Percentiles rank a stretch among this genome's conserved stretches.
Evolutionary conservation across 208 protist genomes (phyloP).

Genomic region (Acanthamoeba royreba): DNA sequence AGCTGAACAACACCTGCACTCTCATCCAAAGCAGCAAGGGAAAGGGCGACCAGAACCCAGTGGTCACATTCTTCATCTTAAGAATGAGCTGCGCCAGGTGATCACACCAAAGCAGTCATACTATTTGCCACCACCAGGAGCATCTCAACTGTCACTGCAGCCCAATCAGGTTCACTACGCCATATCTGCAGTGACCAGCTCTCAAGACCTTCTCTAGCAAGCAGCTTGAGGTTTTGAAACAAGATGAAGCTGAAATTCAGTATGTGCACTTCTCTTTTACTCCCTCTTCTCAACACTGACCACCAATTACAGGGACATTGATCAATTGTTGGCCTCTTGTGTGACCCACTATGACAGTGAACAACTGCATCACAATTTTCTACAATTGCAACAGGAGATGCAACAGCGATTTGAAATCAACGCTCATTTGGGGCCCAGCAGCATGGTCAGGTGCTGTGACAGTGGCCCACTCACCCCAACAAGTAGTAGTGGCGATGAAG

Average conservation of each 20-base stretch:
- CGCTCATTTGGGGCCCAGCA: too few relatives aligned
- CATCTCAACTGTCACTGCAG: background rate
- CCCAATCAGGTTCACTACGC: background rate
- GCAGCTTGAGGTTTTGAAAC: background rate
- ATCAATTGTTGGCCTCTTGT: background rate
- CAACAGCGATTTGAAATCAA: too few relatives aligned
- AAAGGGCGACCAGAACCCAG: background rate
- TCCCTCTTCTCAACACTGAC: background rate
- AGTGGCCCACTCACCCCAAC: too few relatives aligned
- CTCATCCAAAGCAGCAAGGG: background rate
- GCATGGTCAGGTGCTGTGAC: too few relatives aligned
- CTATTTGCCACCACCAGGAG: background rate
- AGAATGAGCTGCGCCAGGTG: background rate
- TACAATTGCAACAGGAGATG: too few relatives aligned
- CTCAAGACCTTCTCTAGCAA: background rate
- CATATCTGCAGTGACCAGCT: background rate
- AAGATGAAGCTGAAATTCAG: background rate
- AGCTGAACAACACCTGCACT: background rate
- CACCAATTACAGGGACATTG: background rate
- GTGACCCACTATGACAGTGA: background rate
- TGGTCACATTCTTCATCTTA: background rate
- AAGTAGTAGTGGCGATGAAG: background rate
- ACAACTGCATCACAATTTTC: background rate
- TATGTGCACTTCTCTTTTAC: background rate
- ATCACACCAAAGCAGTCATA: background rate